These are phyloP conservation scores for Calonectria pseudoreteaudii DNA, from an alignment of 2,329 filamentous ascomycete genomes.

Conservation along the genomic window DNA sequence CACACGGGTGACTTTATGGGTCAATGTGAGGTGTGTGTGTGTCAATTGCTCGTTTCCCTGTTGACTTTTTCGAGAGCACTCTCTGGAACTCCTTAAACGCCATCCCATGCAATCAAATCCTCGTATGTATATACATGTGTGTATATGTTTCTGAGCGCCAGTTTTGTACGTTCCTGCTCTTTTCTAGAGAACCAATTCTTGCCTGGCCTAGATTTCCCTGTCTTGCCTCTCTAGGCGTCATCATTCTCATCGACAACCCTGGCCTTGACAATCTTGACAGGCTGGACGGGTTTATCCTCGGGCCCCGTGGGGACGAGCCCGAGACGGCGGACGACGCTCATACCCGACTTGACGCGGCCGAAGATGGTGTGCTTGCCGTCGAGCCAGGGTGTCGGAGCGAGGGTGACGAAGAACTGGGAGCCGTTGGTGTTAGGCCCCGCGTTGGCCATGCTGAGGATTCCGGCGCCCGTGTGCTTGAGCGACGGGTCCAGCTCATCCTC, in stretches of 20 bases:
- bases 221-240: conserved; percentile 21
- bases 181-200: background rate
- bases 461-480: conserved; percentile 92
- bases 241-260: conserved; percentile 73
- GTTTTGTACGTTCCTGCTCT: background rate
- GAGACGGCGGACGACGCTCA: conserved; percentile 88
- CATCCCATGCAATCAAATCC: conserved; percentile 12
- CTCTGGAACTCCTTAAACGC: conserved; percentile 22
- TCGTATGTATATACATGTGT: background rate
- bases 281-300: conserved; percentile 84
- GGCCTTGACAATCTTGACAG: conserved; percentile 83
- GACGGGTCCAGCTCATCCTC: conserved; percentile 86
- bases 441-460: conserved; percentile 97
- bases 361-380: conserved; percentile 99
- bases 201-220: background rate
- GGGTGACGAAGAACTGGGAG: conserved; percentile 94
- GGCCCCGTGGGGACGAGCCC: conserved; percentile 85
- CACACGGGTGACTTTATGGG: background rate
- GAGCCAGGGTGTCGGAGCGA: conserved; percentile 94
- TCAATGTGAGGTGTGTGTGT: conserved; percentile 18
- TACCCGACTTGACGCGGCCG: conserved; percentile 85
- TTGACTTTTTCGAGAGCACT: background rate
- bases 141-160: background rate
- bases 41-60: conserved; percentile 6
- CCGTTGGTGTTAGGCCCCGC: conserved; percentile 93